Conservation (phyloP, 225 moss, liverwort and hornwort genomes). For the Ulota crispa region DNA sequence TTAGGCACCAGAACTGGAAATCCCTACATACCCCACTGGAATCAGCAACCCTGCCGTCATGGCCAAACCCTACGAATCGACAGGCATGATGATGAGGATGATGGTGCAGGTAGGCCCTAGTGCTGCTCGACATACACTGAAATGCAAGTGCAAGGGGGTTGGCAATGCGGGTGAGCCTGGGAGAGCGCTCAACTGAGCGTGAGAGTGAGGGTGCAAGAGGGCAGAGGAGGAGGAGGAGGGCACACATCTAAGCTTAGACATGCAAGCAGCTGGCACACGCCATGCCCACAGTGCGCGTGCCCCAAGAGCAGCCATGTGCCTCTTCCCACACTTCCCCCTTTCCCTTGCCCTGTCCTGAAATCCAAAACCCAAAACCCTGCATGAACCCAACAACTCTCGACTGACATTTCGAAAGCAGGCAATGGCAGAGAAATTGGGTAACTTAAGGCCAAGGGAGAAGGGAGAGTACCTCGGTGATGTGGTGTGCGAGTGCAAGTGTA, state of each 20-base stretch:
- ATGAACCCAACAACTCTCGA: neutral
- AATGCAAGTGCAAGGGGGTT: conserved; percentile 1
- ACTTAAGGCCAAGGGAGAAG: no score
- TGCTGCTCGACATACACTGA: conserved; percentile 16
- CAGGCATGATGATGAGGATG: no score
- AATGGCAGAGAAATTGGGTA: no score
- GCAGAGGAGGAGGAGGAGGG: neutral
- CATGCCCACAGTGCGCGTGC: conserved; percentile 24
- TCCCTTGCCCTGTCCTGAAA: conserved; percentile 23
- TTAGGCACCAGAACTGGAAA: no score
- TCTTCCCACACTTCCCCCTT: no score
- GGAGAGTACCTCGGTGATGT: no score
- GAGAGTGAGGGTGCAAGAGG: neutral
- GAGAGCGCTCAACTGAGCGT: neutral
- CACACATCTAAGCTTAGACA: conserved; percentile 31
- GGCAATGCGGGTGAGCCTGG: neutral
- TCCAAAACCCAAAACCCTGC: neutral
- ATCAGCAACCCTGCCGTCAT: no score
- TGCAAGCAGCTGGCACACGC: conserved; percentile 17
- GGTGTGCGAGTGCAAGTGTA: no score
- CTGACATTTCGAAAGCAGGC: no score
- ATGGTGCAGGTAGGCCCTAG: no score
- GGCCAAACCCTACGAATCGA: no score
- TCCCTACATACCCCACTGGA: no score
- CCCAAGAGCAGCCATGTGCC: conserved; percentile 10